Conservation (phyloP, 805 yeast species). For the Ogataea nakhonphanomensis region DNA sequence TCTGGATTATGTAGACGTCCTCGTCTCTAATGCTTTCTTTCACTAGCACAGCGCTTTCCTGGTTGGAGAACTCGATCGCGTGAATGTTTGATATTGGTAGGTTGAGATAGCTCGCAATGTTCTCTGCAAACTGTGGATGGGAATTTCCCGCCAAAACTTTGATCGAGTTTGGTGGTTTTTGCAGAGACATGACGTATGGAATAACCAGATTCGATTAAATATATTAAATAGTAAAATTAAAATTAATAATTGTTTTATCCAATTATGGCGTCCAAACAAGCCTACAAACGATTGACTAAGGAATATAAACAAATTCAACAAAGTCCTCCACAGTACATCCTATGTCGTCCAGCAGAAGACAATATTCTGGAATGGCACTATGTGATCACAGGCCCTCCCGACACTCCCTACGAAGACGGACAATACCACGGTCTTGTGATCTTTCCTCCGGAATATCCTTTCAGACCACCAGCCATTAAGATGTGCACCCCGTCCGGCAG, state of each 20-base stretch:
- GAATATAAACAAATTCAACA: conserved; percentile 77
- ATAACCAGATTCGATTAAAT: background rate
- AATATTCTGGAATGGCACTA: conserved; percentile 94
- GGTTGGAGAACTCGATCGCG: conserved; percentile 81
- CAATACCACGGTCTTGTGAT: conserved; percentile 86
- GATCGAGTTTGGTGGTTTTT: conserved; percentile 41
- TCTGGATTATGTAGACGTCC: conserved; percentile 80
- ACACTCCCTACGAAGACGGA: conserved; percentile 81
- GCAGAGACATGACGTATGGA: conserved; percentile 29
- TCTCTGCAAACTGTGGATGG: conserved; percentile 78
- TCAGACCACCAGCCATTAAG: conserved; percentile 85
- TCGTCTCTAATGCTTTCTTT: conserved; percentile 90
- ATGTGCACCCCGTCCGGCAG: conserved; percentile 91
- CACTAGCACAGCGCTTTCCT: conserved; percentile 83
- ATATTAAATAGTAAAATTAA: background rate
- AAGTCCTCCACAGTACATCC: conserved; percentile 80
- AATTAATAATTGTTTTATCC: conserved; percentile 1
- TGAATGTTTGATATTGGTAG: conserved; percentile 69
- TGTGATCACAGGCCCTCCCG: conserved; percentile 87
- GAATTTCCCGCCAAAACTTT: conserved; percentile 63
- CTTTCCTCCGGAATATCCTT: conserved; percentile 84
- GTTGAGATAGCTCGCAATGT: conserved; percentile 64
- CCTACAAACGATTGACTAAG: conserved; percentile 53
- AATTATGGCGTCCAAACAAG: conserved; percentile 31
- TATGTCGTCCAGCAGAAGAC: conserved; percentile 81